Conservation (phyloP, 78 protist species). For the Thecamonas trahens region DNA sequence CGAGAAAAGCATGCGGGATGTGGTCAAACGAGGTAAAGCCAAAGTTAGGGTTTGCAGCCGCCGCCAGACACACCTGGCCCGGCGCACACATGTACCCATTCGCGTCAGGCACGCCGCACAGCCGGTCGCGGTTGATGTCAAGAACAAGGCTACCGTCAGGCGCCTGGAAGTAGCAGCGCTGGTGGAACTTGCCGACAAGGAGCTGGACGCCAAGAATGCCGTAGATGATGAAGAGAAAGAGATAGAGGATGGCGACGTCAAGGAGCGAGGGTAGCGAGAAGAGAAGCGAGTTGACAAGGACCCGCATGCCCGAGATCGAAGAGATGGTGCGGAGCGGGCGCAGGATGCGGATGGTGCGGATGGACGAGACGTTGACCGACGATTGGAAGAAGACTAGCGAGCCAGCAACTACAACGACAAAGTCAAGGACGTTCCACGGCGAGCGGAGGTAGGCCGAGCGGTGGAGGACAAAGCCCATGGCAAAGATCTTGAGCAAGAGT, state of each 20-base stretch:
- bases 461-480: not conserved
- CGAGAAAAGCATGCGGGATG: constrained; percentile 17
- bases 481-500: not conserved
- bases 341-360: constrained; percentile 26
- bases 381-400: not conserved
- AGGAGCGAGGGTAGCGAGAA: not conserved
- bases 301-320: constrained; percentile 9
- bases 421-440: constrained; percentile 8
- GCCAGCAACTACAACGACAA: not conserved
- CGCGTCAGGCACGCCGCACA: too few relatives aligned
- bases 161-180: too few relatives aligned
- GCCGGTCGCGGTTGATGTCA: not conserved
- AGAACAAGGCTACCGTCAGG: not conserved
- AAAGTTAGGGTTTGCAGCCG: constrained; percentile 14
- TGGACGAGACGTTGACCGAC: constrained; percentile 4
- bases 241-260: not conserved
- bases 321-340: constrained; percentile 25
- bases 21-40: constrained; percentile 27
- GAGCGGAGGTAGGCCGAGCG: not conserved
- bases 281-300: constrained; percentile 8
- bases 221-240: constrained; percentile 19
- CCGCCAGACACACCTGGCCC: too few relatives aligned
- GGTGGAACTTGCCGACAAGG: constrained; percentile 1
- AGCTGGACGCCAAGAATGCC: constrained; percentile 26
- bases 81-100: too few relatives aligned